Conservation (phyloP, 129 eudicot species). For the Deinandra increscens region DNA sequence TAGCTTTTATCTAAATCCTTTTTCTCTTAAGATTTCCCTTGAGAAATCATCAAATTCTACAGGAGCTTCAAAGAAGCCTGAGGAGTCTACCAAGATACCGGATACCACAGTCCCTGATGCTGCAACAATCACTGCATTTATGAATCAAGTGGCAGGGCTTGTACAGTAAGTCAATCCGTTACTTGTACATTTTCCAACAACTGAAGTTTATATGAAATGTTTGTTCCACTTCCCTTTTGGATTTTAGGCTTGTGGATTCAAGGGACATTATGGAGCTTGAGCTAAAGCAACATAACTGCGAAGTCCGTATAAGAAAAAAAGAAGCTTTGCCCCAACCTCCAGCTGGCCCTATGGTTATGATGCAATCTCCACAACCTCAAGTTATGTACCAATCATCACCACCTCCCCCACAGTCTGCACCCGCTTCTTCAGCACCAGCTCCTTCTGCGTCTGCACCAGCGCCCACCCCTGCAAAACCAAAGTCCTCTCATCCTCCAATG, state of each 20-base stretch:
- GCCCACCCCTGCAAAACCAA: conserved; percentile 61
- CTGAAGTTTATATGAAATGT: neutral
- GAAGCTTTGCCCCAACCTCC: conserved; percentile 65
- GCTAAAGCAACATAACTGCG: conserved; percentile 73
- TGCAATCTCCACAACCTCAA: conserved; percentile 53
- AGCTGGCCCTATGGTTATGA: conserved; percentile 43
- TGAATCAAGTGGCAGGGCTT: conserved; percentile 81
- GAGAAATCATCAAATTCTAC: conserved; percentile 45
- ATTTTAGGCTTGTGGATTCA: conserved; percentile 86
- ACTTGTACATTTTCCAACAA: neutral
- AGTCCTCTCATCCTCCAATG: conserved; percentile 73
- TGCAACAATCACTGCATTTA: conserved; percentile 59
- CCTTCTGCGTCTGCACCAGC: conserved; percentile 44
- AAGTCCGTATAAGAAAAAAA: conserved; percentile 72
- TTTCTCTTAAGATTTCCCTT: conserved; percentile 42
- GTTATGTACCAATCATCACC: conserved; percentile 41
- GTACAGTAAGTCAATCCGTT: conserved; percentile 51
- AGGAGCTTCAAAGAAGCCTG: conserved; percentile 34
- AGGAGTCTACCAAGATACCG: conserved; percentile 30
- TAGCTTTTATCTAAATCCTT: conserved; percentile 13
- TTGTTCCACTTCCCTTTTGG: neutral
- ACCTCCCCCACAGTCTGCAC: conserved; percentile 39
- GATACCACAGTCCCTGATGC: conserved; percentile 52
- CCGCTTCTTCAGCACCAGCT: conserved; percentile 46
- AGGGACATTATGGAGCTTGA: conserved; percentile 84